Conservation (phyloP, 768 basidiomycete species). For the Fomitopsis pulvina region DNA sequence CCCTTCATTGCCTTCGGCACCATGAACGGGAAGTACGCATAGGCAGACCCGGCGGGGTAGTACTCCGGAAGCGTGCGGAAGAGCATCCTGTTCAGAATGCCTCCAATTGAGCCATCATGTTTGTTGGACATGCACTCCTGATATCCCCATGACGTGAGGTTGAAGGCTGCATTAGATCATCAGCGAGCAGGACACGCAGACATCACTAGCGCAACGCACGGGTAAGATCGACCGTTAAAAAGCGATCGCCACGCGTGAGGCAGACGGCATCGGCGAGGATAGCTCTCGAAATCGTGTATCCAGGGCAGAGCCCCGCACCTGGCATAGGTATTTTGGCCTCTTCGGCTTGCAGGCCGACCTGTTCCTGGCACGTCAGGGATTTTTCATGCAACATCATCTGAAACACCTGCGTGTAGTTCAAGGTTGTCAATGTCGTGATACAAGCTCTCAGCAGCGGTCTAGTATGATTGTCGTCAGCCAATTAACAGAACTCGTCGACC, state of each 20-base stretch:
- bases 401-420: slow-evolving; percentile 46
- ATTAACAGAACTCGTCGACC: too few species aligned
- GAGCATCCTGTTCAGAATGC: slow-evolving; percentile 66
- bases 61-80: slow-evolving; percentile 65
- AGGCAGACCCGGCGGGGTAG: slow-evolving; percentile 57
- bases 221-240: slow-evolving; percentile 70
- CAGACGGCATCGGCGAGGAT: slow-evolving; percentile 76
- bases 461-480: neutral
- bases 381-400: neutral
- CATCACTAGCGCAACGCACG: too few species aligned
- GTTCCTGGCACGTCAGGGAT: too few species aligned
- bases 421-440: slow-evolving; percentile 74
- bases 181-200: too few species aligned
- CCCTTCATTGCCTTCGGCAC: slow-evolving; percentile 46
- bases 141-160: slow-evolving; percentile 77
- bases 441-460: slow-evolving; percentile 55
- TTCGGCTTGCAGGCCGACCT: slow-evolving; percentile 43
- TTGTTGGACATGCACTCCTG: slow-evolving; percentile 59
- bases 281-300: slow-evolving; percentile 80
- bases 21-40: slow-evolving; percentile 80
- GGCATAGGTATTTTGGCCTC: slow-evolving; percentile 55
- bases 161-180: slow-evolving; percentile 56
- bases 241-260: slow-evolving; percentile 69
- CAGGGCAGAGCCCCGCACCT: slow-evolving; percentile 75
- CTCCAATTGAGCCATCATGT: slow-evolving; percentile 68